Base-by-base conservation (phyloP, 225 moss, liverwort and hornwort genomes). In the Anthoceros angustus region DNA sequence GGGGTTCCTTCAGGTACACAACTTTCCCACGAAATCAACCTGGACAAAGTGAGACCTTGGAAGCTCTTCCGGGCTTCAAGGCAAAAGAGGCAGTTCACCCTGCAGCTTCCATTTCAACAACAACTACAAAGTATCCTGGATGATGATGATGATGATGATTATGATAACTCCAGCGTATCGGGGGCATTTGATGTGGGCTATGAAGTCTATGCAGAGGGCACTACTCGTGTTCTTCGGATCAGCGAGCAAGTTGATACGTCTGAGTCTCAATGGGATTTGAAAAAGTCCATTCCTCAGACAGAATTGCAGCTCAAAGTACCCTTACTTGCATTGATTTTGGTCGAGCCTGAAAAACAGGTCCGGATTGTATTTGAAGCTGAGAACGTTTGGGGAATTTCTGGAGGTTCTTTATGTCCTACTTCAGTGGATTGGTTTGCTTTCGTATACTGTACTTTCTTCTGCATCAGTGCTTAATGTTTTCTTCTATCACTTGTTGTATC, bases 21-120 rank as follows among this genome's bases (percentile, higher is more conserved):
- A 66, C 78, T 88, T 32, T 79, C 70, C 55, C 85, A 84, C 68
- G 78, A 81, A 43, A 86, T 98, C 79, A 98, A 98, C 64, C 77
- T 92, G 66, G 95, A 91, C 75, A 98, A 98, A 78, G 74, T 98
- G 65, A 88, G 95, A 73, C 80, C 83, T 66, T 98, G 95, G 95
- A 98, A 89, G 65, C 80, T 70, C 39, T 88, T 98, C 68, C 82
- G 78, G 63, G 74, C 83, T 72, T 68, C 77, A 62, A 83, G 86
- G 70, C 69, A 82, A 60, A 83, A 75, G 21, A 83, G 65, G 62
- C 83, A 79, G 42, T 77, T 91, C 43, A 70, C 73, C 18, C 77
- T 91, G 66, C 88, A 80, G 64, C 75, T 91, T 39, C 91, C 88
- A 41, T 91, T 98, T 50, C 41, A 81, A 50, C 80, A 87, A 62